Percentiles rank a stretch among this genome's conserved stretches.
These are phyloP conservation scores for Phytophthora sp. DNA, from an alignment of 352 stramenopile genomes.

Conservation along the genomic window DNA sequence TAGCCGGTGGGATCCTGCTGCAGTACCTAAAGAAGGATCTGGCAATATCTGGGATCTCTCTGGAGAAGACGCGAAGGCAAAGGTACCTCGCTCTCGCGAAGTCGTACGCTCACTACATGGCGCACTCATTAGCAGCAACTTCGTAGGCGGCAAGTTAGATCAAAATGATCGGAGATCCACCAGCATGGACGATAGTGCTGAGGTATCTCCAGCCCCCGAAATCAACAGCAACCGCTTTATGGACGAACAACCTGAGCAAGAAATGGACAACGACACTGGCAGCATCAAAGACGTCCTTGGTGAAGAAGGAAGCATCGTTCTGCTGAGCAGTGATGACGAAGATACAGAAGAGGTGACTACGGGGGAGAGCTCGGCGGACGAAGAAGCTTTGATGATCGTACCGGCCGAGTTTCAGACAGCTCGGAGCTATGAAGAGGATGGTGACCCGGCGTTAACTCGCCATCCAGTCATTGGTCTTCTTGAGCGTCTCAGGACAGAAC, in stretches of 20 bases:
- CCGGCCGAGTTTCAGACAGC: conserved; percentile 45
- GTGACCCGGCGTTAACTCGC: conserved; percentile 6
- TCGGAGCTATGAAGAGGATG: conserved; percentile 43
- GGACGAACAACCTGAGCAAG: conserved; percentile 50
- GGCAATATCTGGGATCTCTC: conserved; percentile 19
- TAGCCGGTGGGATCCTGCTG: conserved; percentile 12
- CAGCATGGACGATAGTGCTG: conserved; percentile 27
- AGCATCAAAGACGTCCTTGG: conserved; percentile 12
- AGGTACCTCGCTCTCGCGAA: conserved; percentile 22
- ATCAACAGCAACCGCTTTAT: conserved; percentile 27
- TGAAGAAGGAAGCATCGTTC: conserved; percentile 8
- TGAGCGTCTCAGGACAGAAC: conserved; percentile 36
- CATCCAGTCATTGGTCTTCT: conserved; percentile 38
- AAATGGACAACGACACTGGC: conserved; percentile 39
- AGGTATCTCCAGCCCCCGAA: conserved; percentile 14
- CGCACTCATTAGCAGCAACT: conserved; percentile 7
- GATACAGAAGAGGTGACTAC: conserved; percentile 22
- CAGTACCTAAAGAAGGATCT: conserved; percentile 10
- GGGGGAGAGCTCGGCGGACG: conserved; percentile 27
- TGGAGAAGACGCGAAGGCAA: conserved; percentile 14
- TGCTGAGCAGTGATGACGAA: conserved; percentile 26
- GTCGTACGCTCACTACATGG: conserved; percentile 31
- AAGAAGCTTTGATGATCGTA: conserved; percentile 39
- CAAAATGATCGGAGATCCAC: conserved; percentile 15
- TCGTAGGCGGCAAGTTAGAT: not conserved